Evolutionary conservation across 2,329 filamentous ascomycete species (phyloP), one percentile per base, ranked within the genome.

Genomic region (Coniochaeta sp.): DNA sequence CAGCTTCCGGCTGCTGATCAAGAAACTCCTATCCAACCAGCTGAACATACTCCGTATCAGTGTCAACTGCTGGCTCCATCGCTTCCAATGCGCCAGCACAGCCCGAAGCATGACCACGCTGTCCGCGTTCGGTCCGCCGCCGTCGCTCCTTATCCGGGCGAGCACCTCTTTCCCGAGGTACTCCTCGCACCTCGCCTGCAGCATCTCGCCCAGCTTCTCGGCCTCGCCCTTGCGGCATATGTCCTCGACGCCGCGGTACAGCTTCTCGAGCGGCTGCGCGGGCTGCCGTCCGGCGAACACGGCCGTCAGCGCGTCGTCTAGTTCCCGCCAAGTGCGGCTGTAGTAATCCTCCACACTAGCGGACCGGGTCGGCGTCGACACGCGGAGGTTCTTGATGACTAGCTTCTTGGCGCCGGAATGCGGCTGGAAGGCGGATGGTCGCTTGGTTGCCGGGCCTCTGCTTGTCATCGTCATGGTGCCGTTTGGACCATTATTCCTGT

Each of bases 221-320:
- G 90, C 89, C 67, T 86, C 83, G 1, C 88, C 89, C 67, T 89
- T 89, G 59, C 91, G 84, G 72, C 95, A 99, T 12, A 96, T 81
- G 70, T 96, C 92, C 79, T 99, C 95, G 1, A 96, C 91, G 5
- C 90, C 91, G 57, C 91, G 86, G 72, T 97, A 98, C 16, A 99
- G 79, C 67, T 90, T 88, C 74, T 98, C 95, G 40, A 96, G 79
- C n/a, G 93, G 93, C 62, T 84, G 79, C n/a, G 76, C 75, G 1
- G 89, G 84, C 59, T 82, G 82, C 62, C 79, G 74, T 44, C 84
- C 82, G 7, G 78, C 77, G 70, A 98, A 93, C 26, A 98, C 86
- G 50, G 86, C 83, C 12, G 81, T 79, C 59, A 99, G 76, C 1
- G 91, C 91, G 38, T 80, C 79, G 61, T 90, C 85, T 6, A 98